Percentiles rank a stretch among this genome's conserved stretches.
phyloP scores from a whole-genome alignment of 2,329 filamentous ascomycete genomes.

The Eutypa lata region DNA sequence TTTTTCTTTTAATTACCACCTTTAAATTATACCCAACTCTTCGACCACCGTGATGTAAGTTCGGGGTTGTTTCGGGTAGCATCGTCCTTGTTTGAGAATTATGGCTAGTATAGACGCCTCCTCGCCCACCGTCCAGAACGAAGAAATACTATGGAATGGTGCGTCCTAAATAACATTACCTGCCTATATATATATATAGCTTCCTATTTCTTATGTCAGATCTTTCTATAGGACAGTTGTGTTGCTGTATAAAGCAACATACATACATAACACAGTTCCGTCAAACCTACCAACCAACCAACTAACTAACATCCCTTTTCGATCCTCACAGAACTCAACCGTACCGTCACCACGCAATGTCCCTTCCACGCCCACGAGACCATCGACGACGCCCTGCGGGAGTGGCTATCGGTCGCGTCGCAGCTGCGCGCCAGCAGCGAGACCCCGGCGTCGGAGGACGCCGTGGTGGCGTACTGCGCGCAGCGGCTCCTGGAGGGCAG shows the following conservation, averaged over 20 bases:
- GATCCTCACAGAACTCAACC: constrained; percentile 40
- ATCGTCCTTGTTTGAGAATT: constrained; percentile 12
- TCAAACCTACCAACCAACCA: neutral
- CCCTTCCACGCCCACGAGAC: constrained; percentile 45
- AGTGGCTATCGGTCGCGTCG: constrained; percentile 77
- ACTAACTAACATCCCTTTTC: neutral
- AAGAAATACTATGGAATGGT: constrained; percentile 91
- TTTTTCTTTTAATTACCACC: neutral
- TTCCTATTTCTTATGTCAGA: constrained; percentile 1
- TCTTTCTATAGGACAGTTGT: neutral
- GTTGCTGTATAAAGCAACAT: neutral
- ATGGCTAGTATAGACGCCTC: constrained; percentile 17
- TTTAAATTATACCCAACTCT: neutral
- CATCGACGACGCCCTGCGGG: constrained; percentile 81
- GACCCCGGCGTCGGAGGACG: constrained; percentile 72
- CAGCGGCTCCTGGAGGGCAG: constrained; percentile 73
- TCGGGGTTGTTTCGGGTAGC: neutral
- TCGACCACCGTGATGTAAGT: neutral
- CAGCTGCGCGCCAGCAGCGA: constrained; percentile 73
- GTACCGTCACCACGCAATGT: constrained; percentile 45
- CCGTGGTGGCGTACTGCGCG: constrained; percentile 78
- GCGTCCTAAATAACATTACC: constrained; percentile 26
- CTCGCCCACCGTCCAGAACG: constrained; percentile 49
- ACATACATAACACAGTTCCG: neutral
- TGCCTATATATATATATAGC: neutral